Evolutionary conservation across 768 basidiomycete genomes (phyloP), one percentile per base, ranked within the genome.

Genomic region (Tylopilus vinaceipallidus): DNA sequence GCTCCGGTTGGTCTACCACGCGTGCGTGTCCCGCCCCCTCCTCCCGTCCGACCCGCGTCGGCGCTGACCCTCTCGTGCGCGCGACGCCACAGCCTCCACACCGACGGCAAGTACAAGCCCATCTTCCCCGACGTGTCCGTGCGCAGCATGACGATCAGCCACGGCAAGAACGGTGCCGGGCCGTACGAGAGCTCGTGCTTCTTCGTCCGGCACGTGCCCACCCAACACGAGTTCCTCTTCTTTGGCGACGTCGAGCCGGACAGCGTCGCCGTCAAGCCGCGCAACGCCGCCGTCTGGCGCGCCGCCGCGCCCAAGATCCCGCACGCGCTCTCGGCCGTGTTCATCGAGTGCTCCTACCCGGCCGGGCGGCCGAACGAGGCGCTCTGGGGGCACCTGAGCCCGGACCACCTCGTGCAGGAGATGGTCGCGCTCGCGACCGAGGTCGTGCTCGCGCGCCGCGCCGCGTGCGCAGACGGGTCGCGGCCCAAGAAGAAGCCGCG

Each of bases 221-320:
- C 77, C 29, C 66, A 66, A 2, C 76, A 73, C 40, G 90, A 95
- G 65, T 84, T 98, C 56, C 74, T 98, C 32, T 98, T 98, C 70
- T 95, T 97, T 58, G 95, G 95, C 1, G 94, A 95, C 68, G 86
- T 97, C 52, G 91, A 95, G 61, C 90, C 91, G 9, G 91, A 95
- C 70, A 79, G 79, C 42, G 58, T 94, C 40, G 76, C 88, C 6
- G n/a, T 61, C 14, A 66, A 71, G 13, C 85, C 86, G 5, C 76
- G 72, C 43, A 95, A 84, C 33, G 73, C 75, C 23, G 68, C 75
- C 35, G 84, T 98, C 40, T 98, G 95, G 95, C 79, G 77, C 34
- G 79, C 75, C 23, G 93, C 92, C 0, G 94, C 94, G 5, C 73
- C 80, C 38, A 84, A 83, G 66, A 82, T 97, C 57, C 82, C 82